phyloP scores from a whole-genome alignment of 2,329 filamentous ascomycete species.

The Dissoconium aciculare region DNA sequence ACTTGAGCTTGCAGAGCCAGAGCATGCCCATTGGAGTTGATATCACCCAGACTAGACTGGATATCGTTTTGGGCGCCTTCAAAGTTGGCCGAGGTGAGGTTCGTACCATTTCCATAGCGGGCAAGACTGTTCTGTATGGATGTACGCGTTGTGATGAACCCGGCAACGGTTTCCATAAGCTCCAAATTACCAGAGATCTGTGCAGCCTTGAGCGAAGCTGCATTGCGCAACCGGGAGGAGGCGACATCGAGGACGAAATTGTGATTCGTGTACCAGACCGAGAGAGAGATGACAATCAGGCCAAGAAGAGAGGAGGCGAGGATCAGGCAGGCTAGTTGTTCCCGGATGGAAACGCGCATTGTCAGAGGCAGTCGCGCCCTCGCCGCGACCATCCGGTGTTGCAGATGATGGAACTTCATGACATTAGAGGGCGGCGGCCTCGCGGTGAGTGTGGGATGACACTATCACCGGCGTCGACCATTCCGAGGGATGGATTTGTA shows the following conservation, averaged over 20 bases:
- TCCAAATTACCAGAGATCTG: slow-evolving; percentile 66
- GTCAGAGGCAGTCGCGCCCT: slow-evolving; percentile 5
- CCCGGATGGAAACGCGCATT: slow-evolving; percentile 77
- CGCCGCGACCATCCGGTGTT: no score
- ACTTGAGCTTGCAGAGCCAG: slow-evolving; percentile 55
- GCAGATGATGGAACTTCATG: no score
- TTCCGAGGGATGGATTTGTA: no score
- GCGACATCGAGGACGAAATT: slow-evolving; percentile 45
- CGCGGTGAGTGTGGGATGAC: no score
- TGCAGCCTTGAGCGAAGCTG: slow-evolving; percentile 77
- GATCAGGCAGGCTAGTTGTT: slow-evolving; percentile 72
- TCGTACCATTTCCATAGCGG: slow-evolving; percentile 37
- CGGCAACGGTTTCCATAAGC: slow-evolving; percentile 60
- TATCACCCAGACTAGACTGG: slow-evolving; percentile 49
- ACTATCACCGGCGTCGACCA: no score
- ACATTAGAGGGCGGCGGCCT: no score
- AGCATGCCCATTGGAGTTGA: slow-evolving; percentile 28
- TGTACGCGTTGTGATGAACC: slow-evolving; percentile 52
- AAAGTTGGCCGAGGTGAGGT: slow-evolving; percentile 48
- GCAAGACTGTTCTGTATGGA: slow-evolving; percentile 38
- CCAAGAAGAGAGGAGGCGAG: slow-evolving; percentile 58
- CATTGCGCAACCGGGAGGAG: slow-evolving; percentile 49
- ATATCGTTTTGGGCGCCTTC: slow-evolving; percentile 47
- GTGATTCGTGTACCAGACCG: slow-evolving; percentile 50
- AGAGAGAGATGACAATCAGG: slow-evolving; percentile 66